Percentiles rank a stretch among this genome's conserved stretches.
Evolutionary conservation across 768 basidiomycete genomes (phyloP).

Genomic region (Boletus rubropictus): DNA sequence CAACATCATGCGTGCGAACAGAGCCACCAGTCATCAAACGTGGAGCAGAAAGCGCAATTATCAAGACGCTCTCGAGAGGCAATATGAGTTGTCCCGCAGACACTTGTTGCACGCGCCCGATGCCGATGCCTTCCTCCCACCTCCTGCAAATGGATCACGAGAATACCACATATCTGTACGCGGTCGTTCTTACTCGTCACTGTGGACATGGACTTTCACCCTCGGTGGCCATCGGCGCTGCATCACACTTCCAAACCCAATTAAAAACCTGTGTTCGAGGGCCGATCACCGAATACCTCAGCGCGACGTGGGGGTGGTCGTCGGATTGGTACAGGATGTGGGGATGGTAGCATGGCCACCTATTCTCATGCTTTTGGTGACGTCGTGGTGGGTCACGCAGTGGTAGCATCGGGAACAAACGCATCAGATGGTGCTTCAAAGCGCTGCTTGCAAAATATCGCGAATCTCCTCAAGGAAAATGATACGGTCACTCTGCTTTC

Average conservation of each 20-base stretch:
- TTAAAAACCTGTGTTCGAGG: slow-evolving; percentile 7
- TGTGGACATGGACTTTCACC: slow-evolving; percentile 24
- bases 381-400: slow-evolving; percentile 32
- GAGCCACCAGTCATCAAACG: slow-evolving; percentile 2
- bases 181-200: slow-evolving; percentile 11
- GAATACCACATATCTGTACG: slow-evolving; percentile 4
- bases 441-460: background rate
- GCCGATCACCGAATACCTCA: slow-evolving; percentile 5
- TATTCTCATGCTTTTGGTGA: slow-evolving; percentile 26
- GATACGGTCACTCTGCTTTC: background rate
- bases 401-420: slow-evolving; percentile 10
- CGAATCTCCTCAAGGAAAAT: background rate
- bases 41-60: slow-evolving; percentile 8
- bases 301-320: slow-evolving; percentile 24
- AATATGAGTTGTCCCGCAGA: slow-evolving; percentile 10
- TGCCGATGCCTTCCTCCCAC: slow-evolving; percentile 14
- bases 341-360: slow-evolving; percentile 36
- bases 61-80: slow-evolving; percentile 3
- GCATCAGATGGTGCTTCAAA: background rate
- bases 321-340: slow-evolving; percentile 29
- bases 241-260: slow-evolving; percentile 19
- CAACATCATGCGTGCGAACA: slow-evolving; percentile 19
- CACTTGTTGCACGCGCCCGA: slow-evolving; percentile 2
- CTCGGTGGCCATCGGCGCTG: slow-evolving; percentile 23
- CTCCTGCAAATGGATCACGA: slow-evolving; percentile 13